Evolutionary conservation across 2,329 filamentous ascomycete species (phyloP).

Genomic region (Sarocladium kiliense): DNA sequence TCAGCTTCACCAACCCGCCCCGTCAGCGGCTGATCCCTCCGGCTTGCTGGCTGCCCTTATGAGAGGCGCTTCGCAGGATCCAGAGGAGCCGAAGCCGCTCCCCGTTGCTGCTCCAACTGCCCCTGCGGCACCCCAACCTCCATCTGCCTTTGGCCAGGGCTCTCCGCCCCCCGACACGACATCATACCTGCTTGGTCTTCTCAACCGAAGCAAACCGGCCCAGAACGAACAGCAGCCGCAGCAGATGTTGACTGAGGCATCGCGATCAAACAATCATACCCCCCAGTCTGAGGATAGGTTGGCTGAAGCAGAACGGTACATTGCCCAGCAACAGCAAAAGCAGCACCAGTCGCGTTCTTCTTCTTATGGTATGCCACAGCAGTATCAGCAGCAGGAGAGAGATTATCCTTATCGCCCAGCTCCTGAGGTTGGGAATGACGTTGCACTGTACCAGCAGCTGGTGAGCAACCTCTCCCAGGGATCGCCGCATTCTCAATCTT

Average conservation of each 20-base stretch:
- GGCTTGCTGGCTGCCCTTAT: conserved; percentile 57
- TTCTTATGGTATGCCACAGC: conserved; percentile 9
- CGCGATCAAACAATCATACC: conserved; percentile 36
- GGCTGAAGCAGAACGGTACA: conserved; percentile 4
- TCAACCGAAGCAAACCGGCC: conserved; percentile 71
- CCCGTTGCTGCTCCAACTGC: conserved; percentile 15
- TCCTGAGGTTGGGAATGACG: conserved; percentile 34
- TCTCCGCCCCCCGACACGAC: conserved; percentile 66
- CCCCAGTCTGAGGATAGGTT: conserved; percentile 34
- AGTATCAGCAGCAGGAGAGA: conserved; percentile 14
- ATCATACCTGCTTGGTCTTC: conserved; percentile 77
- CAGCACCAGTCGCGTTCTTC: conserved; percentile 6
- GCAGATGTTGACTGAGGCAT: conserved; percentile 31
- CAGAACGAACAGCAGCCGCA: conserved; percentile 44
- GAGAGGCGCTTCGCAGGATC: conserved; percentile 40
- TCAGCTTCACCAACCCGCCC: conserved; percentile 52
- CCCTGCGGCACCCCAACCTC: conserved; percentile 16
- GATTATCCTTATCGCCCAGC: conserved; percentile 14
- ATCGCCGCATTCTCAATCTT: conserved; percentile 22
- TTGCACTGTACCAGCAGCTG: conserved; percentile 31
- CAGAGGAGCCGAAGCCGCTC: conserved; percentile 21
- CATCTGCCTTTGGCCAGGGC: conserved; percentile 37
- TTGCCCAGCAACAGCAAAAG: conserved; percentile 9
- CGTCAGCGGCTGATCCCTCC: conserved; percentile 49
- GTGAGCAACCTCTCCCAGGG: conserved; percentile 26